Evolutionary conservation across 1,284 basidiomycete genomes (phyloP).

Genomic region (Irpex lacteus): DNA sequence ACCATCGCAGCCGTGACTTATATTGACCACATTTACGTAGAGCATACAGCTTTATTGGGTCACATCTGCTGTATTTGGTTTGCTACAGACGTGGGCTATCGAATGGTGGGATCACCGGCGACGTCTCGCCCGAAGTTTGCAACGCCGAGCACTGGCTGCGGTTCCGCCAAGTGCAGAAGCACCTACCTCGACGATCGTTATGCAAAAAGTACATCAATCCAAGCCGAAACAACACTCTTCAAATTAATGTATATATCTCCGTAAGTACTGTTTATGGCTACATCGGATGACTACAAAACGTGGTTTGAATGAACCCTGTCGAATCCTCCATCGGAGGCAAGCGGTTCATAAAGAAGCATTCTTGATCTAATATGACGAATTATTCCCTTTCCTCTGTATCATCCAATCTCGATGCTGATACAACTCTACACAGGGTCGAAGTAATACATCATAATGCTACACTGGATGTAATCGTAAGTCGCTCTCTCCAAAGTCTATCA

Average conservation of each 20-base stretch:
- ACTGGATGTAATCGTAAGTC: background rate
- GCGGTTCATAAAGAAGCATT: conserved; percentile 51
- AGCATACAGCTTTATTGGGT: conserved; percentile 48
- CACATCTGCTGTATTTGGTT: conserved; percentile 76
- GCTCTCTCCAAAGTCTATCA: background rate
- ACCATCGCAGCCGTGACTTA: background rate
- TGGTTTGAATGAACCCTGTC: conserved; percentile 67
- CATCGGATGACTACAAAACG: conserved; percentile 62
- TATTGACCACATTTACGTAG: background rate
- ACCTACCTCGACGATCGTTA: background rate
- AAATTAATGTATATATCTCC: background rate
- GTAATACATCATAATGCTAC: background rate
- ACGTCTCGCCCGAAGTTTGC: conserved; percentile 24
- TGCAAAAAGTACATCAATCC: background rate
- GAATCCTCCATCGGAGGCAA: conserved; percentile 28
- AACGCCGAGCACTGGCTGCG: conserved; percentile 17
- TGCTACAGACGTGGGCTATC: conserved; percentile 77
- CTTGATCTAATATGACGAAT: conserved; percentile 88
- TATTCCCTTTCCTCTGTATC: background rate
- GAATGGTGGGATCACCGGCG: conserved; percentile 58
- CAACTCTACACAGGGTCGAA: background rate
- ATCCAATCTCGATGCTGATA: background rate
- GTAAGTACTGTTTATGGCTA: conserved; percentile 7
- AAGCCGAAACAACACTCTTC: background rate
- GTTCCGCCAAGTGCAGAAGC: background rate